phyloP scores from a whole-genome alignment of 2,329 filamentous ascomycete genomes.

The Penicillium hesseltinei region DNA sequence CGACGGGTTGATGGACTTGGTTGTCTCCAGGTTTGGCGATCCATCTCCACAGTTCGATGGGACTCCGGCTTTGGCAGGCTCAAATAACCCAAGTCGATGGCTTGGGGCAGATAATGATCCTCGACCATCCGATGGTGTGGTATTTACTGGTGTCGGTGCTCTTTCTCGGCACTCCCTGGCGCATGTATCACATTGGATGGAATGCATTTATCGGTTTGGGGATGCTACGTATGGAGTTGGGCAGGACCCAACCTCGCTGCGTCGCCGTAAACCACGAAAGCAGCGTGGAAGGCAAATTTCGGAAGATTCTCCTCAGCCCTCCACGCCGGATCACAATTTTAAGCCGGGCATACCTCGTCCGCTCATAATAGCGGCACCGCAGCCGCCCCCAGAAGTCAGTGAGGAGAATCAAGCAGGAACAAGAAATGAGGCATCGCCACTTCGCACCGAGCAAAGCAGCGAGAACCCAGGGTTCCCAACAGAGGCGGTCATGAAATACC shows the following conservation, averaged over 20 bases:
- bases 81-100: constrained; percentile 56
- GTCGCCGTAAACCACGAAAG: constrained; percentile 47
- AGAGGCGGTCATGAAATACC: constrained; percentile 50
- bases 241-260: constrained; percentile 70
- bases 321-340: constrained; percentile 25
- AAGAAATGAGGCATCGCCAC: constrained; percentile 18
- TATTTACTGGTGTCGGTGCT: constrained; percentile 78
- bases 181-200: constrained; percentile 79
- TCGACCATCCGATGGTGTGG: constrained; percentile 72
- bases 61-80: constrained; percentile 12
- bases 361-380: constrained; percentile 32
- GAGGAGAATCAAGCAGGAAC: constrained; percentile 12
- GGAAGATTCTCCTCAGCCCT: constrained; percentile 15
- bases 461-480: constrained; percentile 37
- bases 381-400: constrained; percentile 15
- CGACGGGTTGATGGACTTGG: constrained; percentile 80
- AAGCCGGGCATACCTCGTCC: constrained; percentile 47
- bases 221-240: constrained; percentile 80
- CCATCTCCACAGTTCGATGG: constrained; percentile 35
- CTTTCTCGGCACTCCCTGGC: constrained; percentile 69
- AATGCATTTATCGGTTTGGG: constrained; percentile 81
- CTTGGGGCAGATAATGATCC: constrained; percentile 69
- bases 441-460: constrained; percentile 20
- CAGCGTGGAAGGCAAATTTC: constrained; percentile 22
- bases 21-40: constrained; percentile 83